Base-by-base conservation (phyloP, 345 rosid genomes). In the Carallia brachiata region DNA sequence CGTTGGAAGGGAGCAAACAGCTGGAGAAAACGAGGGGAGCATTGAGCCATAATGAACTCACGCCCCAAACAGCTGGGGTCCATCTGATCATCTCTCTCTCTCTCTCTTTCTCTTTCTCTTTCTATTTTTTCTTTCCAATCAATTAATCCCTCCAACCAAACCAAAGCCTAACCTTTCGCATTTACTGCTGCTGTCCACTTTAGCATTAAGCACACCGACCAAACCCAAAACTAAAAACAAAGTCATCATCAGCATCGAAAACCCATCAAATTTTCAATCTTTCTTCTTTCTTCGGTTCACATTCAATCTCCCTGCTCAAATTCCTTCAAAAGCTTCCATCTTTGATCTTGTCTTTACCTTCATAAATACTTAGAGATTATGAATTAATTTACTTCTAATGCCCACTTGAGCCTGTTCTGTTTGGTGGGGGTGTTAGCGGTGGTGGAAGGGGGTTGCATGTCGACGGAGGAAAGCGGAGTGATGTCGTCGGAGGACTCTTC, bases 401-500 rank as follows among this genome's bases (percentile, higher is more conserved):
- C 31, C 60, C 12, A 9, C 31, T 4, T 30, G 31, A 27, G 60
- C 31, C 6, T 23, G 32, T 55, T 47, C 30, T 67, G 37, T 82
- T 23, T 70, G 81, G 66, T 52, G 74, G 70, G 70, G 79, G 76
- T 65, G 80, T 70, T 65, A 84, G 72, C 28, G 77, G 73, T 56
- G 78, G 78, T 60, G 63, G 70, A 65, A 81, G 34, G 34, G 4
- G 34, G 82, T 8, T 77, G 80, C 2, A 77, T 78, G 75, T 91
- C 92, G 50, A 80, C 91, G 58, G 76, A 63, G 18, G 69, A 68
- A 16, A 74, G 63, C 66, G 63, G 80, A 54, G 89, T 75, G 19
- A 77, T 86, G 36, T 90, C 96, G 3, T 87, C 88, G 13, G 97
- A 87, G 81, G 97, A 85, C 73, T 93, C 98, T 53, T 90, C 93